phyloP scores from a whole-genome alignment of 345 rosid species.

The Syzygium oleosum region DNA sequence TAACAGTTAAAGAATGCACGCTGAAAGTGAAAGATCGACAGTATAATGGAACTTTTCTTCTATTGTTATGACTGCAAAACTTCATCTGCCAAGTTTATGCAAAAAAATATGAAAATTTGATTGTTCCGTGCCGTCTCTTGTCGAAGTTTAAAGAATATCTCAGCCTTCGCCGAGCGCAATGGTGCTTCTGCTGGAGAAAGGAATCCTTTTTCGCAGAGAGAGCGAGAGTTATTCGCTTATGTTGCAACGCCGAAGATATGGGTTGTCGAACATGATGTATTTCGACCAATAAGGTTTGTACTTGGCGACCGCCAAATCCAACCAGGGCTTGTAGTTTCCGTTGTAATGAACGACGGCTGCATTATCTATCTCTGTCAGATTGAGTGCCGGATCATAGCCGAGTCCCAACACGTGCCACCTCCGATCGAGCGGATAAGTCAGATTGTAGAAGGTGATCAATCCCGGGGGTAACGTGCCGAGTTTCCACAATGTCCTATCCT shows the following conservation, averaged over 20 bases:
- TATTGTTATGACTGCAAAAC: not conserved
- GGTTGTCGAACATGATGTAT: constrained; percentile 62
- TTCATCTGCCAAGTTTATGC: not conserved
- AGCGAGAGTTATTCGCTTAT: constrained; percentile 24
- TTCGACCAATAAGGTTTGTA: constrained; percentile 86
- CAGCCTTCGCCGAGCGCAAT: not conserved
- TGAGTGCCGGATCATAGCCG: constrained; percentile 97
- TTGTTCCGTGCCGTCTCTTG: not conserved
- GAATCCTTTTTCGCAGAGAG: not conserved
- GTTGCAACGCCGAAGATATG: constrained; percentile 63
- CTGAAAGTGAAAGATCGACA: not conserved
- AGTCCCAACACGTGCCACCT: constrained; percentile 93
- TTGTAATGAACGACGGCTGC: constrained; percentile 95
- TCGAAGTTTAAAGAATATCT: not conserved
- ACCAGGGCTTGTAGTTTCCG: constrained; percentile 98
- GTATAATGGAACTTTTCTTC: not conserved
- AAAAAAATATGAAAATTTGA: not conserved
- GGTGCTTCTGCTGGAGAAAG: not conserved
- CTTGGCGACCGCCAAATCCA: constrained; percentile 79
- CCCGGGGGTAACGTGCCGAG: constrained; percentile 96
- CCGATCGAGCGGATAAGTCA: constrained; percentile 71
- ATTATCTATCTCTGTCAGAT: constrained; percentile 77
- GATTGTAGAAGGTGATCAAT: constrained; percentile 86
- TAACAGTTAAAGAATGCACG: not conserved
- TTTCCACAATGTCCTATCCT: constrained; percentile 96